These are phyloP conservation scores for Pseudogymnoascus pannorum DNA, from an alignment of 2,329 filamentous ascomycete species.

Conservation along the genomic window DNA sequence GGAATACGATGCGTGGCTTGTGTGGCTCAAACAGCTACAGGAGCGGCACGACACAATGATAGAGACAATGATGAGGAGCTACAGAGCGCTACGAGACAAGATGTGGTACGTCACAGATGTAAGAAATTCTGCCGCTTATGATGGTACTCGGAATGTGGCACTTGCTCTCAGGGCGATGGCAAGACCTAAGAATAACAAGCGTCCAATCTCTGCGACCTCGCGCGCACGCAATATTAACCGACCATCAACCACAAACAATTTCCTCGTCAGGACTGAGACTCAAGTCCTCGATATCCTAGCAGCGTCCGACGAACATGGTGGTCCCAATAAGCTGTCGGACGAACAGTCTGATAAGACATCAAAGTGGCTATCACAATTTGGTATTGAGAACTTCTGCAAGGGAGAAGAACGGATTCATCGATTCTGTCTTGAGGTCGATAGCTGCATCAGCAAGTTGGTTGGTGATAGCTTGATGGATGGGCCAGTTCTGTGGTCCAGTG, in stretches of 20 bases:
- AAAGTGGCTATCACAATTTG: slow-evolving; percentile 73
- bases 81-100: slow-evolving; percentile 78
- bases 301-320: slow-evolving; percentile 73
- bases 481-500: slow-evolving; percentile 86
- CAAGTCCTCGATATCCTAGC: slow-evolving; percentile 85
- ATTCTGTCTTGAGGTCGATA: slow-evolving; percentile 84
- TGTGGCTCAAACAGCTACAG: slow-evolving; percentile 76
- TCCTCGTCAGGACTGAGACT: slow-evolving; percentile 73
- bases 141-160: slow-evolving; percentile 78
- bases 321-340: slow-evolving; percentile 92
- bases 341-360: slow-evolving; percentile 82
- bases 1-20: slow-evolving; percentile 73
- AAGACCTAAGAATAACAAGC: slow-evolving; percentile 41
- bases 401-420: slow-evolving; percentile 93
- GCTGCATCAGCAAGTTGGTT: slow-evolving; percentile 76
- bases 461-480: slow-evolving; percentile 78
- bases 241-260: slow-evolving; percentile 37
- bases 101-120: slow-evolving; percentile 99
- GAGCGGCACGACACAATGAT: slow-evolving; percentile 69
- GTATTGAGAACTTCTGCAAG: slow-evolving; percentile 86
- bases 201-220: slow-evolving; percentile 26
- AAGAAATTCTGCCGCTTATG: slow-evolving; percentile 79
- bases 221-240: slow-evolving; percentile 31
- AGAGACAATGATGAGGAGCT: slow-evolving; percentile 64
- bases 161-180: slow-evolving; percentile 89